Evolutionary conservation across 2,329 filamentous ascomycete genomes (phyloP).

Genomic region (Arthroderma sp.): DNA sequence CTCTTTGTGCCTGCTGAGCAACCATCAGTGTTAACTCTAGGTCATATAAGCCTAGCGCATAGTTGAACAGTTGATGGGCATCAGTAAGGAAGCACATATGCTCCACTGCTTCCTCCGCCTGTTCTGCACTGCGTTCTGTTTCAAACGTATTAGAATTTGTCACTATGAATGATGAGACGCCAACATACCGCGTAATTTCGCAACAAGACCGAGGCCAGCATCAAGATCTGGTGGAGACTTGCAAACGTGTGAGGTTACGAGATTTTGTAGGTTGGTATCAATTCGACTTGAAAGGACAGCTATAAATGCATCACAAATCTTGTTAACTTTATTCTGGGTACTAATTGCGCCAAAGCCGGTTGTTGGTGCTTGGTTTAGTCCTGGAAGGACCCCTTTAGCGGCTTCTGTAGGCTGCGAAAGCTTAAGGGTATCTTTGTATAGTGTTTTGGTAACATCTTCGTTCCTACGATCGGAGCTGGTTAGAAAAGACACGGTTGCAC

Average conservation of each 20-base stretch:
- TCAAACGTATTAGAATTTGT: not conserved
- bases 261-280: slow-evolving; percentile 65
- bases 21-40: slow-evolving; percentile 80
- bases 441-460: slow-evolving; percentile 84
- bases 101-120: slow-evolving; percentile 80
- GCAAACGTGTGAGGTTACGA: slow-evolving; percentile 89
- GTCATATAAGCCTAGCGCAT: slow-evolving; percentile 81
- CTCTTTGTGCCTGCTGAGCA: slow-evolving; percentile 86
- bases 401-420: slow-evolving; percentile 23
- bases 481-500: not conserved
- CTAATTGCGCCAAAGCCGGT: slow-evolving; percentile 8
- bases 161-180: not conserved
- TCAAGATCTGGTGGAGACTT: slow-evolving; percentile 84
- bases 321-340: slow-evolving; percentile 59
- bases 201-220: slow-evolving; percentile 68
- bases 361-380: slow-evolving; percentile 1
- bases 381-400: slow-evolving; percentile 18
- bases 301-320: slow-evolving; percentile 75
- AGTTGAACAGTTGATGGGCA: slow-evolving; percentile 80
- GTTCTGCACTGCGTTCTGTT: slow-evolving; percentile 48
- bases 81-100: slow-evolving; percentile 97
- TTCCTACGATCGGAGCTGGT: slow-evolving; percentile 39
- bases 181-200: slow-evolving; percentile 47
- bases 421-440: slow-evolving; percentile 78
- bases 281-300: slow-evolving; percentile 51